A percentile compares a stretch with the other conserved stretches of the same genome.
Conservation (phyloP, 1,284 basidiomycete species). For the Austroboletus sp. region DNA sequence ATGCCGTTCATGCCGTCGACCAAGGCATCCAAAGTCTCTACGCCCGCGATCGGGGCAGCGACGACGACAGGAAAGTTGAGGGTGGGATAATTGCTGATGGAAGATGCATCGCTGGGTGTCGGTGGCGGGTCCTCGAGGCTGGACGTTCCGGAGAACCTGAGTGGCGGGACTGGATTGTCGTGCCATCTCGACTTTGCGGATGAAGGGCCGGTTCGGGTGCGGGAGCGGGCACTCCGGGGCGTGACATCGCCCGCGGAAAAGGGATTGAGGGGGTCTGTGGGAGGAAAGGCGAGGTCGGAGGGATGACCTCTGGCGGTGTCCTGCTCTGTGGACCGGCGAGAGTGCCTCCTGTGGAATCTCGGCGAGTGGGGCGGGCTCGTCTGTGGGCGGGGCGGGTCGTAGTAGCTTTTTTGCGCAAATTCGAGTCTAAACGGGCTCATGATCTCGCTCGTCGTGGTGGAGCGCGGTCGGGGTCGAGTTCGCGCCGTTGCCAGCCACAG, state of each 20-base stretch:
- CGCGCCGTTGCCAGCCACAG: not conserved
- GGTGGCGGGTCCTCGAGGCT: conserved; percentile 54
- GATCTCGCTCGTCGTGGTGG: no score
- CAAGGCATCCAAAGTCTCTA: conserved; percentile 78
- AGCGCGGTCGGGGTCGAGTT: not conserved
- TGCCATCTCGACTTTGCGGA: conserved; percentile 43
- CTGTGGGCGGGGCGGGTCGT: conserved; percentile 26
- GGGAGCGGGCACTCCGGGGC: conserved; percentile 38
- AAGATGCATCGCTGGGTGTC: conserved; percentile 55
- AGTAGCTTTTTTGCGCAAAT: conserved; percentile 3
- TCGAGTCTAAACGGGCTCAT: not conserved
- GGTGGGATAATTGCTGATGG: conserved; percentile 25
- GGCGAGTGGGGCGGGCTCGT: conserved; percentile 23
- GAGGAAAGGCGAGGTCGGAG: conserved; percentile 24
- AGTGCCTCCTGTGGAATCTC: conserved; percentile 17
- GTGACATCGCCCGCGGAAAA: conserved; percentile 16
- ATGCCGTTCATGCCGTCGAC: conserved; percentile 76
- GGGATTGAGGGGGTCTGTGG: conserved; percentile 15
- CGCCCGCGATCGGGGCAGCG: conserved; percentile 65
- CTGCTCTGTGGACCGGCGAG: conserved; percentile 26
- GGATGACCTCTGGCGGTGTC: conserved; percentile 13
- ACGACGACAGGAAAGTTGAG: conserved; percentile 61
- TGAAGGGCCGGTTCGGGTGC: conserved; percentile 51
- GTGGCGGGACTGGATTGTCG: conserved; percentile 36
- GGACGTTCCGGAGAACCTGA: conserved; percentile 62